Evolutionary conservation across 2,329 filamentous ascomycete genomes (phyloP).

Genomic region (Fusarium anthophilum): DNA sequence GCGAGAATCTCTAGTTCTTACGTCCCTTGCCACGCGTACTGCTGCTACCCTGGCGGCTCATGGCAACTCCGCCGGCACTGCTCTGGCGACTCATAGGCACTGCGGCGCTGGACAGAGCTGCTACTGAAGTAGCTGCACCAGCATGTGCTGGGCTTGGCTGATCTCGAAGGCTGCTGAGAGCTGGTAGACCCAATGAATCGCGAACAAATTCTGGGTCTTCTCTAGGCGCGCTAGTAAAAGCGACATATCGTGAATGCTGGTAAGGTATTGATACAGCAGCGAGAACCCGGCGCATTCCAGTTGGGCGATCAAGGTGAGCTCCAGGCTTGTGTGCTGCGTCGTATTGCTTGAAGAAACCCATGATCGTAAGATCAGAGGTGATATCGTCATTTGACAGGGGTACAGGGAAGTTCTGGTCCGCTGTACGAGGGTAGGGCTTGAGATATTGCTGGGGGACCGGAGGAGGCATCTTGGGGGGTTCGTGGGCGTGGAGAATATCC

Average conservation of each 20-base stretch:
- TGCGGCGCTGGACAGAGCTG: constrained; percentile 47
- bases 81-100: constrained; percentile 66
- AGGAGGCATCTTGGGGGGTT: constrained; percentile 67
- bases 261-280: constrained; percentile 63
- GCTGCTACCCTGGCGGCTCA: constrained; percentile 64
- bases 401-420: constrained; percentile 66
- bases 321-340: constrained; percentile 62
- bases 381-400: constrained; percentile 62
- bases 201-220: constrained; percentile 61
- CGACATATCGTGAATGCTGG: constrained; percentile 58
- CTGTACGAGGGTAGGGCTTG: constrained; percentile 63
- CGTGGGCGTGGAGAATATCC: constrained; percentile 63
- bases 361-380: constrained; percentile 64
- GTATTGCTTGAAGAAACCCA: constrained; percentile 67
- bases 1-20: constrained; percentile 43
- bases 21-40: constrained; percentile 60
- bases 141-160: constrained; percentile 47
- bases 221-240: constrained; percentile 56
- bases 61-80: constrained; percentile 63
- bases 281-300: constrained; percentile 64
- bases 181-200: constrained; percentile 60
- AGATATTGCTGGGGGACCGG: constrained; percentile 67
- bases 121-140: constrained; percentile 35
- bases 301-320: constrained; percentile 63
- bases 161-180: constrained; percentile 54